Evolutionary conservation across 805 yeast genomes (phyloP), one percentile per base, ranked within the genome.

Genomic region (Wickerhamomyces pijperi): DNA sequence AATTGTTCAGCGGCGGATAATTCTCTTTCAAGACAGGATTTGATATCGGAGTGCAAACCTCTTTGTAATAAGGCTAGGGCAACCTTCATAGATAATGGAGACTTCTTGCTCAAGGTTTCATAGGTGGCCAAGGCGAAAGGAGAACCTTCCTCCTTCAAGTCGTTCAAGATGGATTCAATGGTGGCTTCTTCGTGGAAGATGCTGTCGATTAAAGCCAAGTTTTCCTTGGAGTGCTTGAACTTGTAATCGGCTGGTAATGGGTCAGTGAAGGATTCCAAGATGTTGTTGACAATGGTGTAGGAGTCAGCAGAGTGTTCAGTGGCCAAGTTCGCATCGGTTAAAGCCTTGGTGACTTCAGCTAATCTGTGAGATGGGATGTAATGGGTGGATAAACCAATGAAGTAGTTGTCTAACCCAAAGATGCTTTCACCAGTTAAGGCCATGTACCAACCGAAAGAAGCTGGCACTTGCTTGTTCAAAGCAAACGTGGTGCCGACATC

Each of bases 401-500:
- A 58, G 53, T 85, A 79, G n/a, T 82, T 78, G 54, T 90, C 97
- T 46, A 70, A 64, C 14, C 97, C 97, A 40, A 64, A 58, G 42
- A 92, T 61, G 17, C 79, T 70, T 45, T 80, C 82, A 36, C 96
- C 95, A 1, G 97, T 88, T 48, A 88, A 64, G 21, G 95, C 92
- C 46, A 85, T 63, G 60, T 82, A 92, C 56, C 80, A 74, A 36
- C 97, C 97, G 43, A 88, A 63, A 49, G 84, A 76, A 38, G 84
- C 85, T 51, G 85, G 87, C 19, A 65, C 48, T 43, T 86, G 61
- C 46, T 82, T 74, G 28, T 95, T 87, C 49, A 92, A 65, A 61
- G 87, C 88, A 62, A 85, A 90, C 11, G 94, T 76, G 29, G 94
- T 80, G 34, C 97, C 98, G 12, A 92, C 97, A 59, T 92, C 98